Evolutionary conservation across 1,284 basidiomycete species (phyloP), one percentile per base, ranked within the genome.

Genomic region (Marasmius oreades): DNA sequence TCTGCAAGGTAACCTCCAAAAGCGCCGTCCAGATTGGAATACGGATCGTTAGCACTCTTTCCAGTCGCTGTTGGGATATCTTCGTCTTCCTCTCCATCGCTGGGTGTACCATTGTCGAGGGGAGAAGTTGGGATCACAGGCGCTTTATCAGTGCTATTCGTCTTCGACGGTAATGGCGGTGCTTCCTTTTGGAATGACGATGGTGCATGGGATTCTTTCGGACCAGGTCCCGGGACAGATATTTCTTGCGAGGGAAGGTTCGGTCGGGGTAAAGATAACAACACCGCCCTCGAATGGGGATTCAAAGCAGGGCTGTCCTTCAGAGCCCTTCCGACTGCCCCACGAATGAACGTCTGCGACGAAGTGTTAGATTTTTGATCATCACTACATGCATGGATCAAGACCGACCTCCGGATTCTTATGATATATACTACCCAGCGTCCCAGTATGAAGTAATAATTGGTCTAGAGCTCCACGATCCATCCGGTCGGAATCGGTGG

Each of bases 401-500:
- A n/a, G 14, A 65, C 78, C 62, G 45, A 89, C 90, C 79, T 93
- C 91, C 10, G 90, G 90, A 63, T 92, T 92, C 74, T 93, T 93
- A 74, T 93, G 90, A 67, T 93, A 93, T 60, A 93, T 92, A 55
- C 90, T 92, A 24, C 89, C 88, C 37, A 93, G 71, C n/a, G 89
- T 90, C 11, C 88, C 91, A 0, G 90, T 90, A 64, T 92, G 90
- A 42, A 93, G 69, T 36, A 93, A 70, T 18, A 95, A 76, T 64
- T 96, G 93, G 73, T 98, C 95, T 36, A 98, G 81, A 55, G 95
- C 90, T 23, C 93, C 93, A 64, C 94, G 84, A 68, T 98, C 95
- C 93, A 99, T 98, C 39, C 94, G 78, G 68, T 99, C 97, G 5
- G 94, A 93, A 69, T 99, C 95, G 1, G 94, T 98, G n/a, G 93